Conservation (phyloP, 2,329 filamentous ascomycete species). For the Stachybotrys chlorohalonatus region DNA sequence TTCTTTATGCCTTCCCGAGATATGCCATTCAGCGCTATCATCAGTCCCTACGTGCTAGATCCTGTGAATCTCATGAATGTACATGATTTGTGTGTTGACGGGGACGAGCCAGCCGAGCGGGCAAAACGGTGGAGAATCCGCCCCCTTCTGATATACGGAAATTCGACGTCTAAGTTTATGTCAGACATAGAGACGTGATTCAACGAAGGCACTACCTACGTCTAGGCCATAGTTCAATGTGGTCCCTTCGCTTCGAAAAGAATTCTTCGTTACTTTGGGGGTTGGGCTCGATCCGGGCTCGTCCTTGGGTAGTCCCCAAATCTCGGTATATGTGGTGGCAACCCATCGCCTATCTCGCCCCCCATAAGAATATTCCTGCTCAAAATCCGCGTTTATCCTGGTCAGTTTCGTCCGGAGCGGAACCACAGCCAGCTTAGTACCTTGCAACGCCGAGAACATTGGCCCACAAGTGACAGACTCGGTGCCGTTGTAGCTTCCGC, state of each 20-base stretch:
- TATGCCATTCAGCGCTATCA: background rate
- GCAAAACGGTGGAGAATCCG: background rate
- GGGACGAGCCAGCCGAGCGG: background rate
- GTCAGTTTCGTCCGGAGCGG: background rate
- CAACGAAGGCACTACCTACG: background rate
- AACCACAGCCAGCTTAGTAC: background rate
- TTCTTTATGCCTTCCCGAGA: background rate
- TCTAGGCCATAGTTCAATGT: background rate
- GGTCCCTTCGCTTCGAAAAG: background rate
- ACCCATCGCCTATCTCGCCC: background rate
- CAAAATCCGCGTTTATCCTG: background rate
- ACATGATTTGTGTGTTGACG: background rate
- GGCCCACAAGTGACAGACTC: background rate
- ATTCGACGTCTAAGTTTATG: background rate
- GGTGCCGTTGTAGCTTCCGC: background rate
- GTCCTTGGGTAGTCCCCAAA: background rate
- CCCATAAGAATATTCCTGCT: background rate
- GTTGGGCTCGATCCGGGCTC: background rate
- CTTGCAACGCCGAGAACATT: background rate
- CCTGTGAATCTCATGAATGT: background rate
- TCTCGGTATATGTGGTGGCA: background rate
- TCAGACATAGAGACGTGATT: background rate
- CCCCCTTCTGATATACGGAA: background rate
- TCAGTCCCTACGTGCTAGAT: background rate
- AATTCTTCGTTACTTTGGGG: background rate